Evolutionary conservation across 495 filamentous ascomycete species (phyloP), one percentile per base, ranked within the genome.

Genomic region (Xylaria longipes): DNA sequence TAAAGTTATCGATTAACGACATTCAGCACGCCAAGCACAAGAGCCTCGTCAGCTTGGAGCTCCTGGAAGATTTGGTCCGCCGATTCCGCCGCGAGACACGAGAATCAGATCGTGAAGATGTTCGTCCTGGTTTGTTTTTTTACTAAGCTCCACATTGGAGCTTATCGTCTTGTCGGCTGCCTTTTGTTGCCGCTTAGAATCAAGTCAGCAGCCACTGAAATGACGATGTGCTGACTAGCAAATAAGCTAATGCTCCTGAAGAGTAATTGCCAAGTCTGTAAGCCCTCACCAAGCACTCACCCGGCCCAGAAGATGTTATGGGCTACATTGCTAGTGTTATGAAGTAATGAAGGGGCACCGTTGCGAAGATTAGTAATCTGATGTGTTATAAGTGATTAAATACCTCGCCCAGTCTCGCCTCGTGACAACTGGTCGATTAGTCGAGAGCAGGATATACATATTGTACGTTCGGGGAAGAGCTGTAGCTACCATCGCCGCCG

Each of bases 231-330:
- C 65, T 67, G 65, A 67, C 65, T 56, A 67, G 65, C 48, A 56
- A 39, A 17, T 29, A 35, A 35, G 65, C 65, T 56, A 67, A 39
- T 27, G 12, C 5, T 48, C 41, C 46, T 35, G 48, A 20, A 67
- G 65, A 39, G 65, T 67, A 54, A 39, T 67, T 41, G 65, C 65
- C 65, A 67, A 67, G 65, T 54, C 43, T 43, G 5, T 67, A 56
- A 17, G 33, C n/a, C 11, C 65, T 67, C 33, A 67, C 31, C 65
- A 52, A 52, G 33, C 20, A 12, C 25, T 15, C 22, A 25, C n/a
- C 37, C 45, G 39, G 57, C 33, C 33, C 17, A 43, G 29, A 63
- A 63, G n/a, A 41, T 60, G n/a, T n/a, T 6, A 37, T 22, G 12
- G 31, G 57, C 57, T 37, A 60, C 57, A 60, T 37, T 31, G 15